Base-by-base conservation (phyloP, 495 filamentous ascomycete genomes). In the Xylaria scruposa region DNA sequence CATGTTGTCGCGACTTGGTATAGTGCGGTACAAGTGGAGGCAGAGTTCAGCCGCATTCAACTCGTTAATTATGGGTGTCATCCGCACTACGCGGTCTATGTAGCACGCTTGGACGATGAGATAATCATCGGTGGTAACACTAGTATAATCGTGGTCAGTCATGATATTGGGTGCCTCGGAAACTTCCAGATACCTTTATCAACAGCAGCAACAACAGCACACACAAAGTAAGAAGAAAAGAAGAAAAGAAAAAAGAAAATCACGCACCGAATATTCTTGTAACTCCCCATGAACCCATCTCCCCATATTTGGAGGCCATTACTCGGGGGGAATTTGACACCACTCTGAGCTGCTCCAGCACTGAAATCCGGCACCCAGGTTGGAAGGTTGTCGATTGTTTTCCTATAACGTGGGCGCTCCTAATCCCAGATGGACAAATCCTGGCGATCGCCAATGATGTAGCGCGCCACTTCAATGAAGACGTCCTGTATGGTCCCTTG, bases 61-160 rank as follows among this genome's bases (percentile, higher is more conserved):
- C 1, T 10, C 71, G 70, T 67, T 64, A 71, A 77, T 67, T 21
- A 73, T 29, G 36, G 68, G 68, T 7, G 73, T 70, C 10, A 70
- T 59, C 21, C 72, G 65, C 19, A 56, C 58, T 49, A 77, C 42
- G 21, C 67, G 58, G 44, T 75, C 75, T 46, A 77, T 68, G 12
- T 58, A 49, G 1, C 15, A 59, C 3, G 60, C 68, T 36, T 77
- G 75, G 9, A 73, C 33, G 36, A 67, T 59, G 36, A 77, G 31
- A 8, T n/a, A 51, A 7, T 56, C 64, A 0, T 33, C 61, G 29
- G 42, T 17, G 29, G 51, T 49, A 13, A 77, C 7, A 0, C 56
- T 46, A 3, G 15, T 3, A 19, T 4, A 44, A 12, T 46, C 42
- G 4, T 3, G 15, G 42, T 46, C 13, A 46, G 42, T 46, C 15